Conservation (phyloP, 2,329 filamentous ascomycete species). For the Drechslera avenae region DNA sequence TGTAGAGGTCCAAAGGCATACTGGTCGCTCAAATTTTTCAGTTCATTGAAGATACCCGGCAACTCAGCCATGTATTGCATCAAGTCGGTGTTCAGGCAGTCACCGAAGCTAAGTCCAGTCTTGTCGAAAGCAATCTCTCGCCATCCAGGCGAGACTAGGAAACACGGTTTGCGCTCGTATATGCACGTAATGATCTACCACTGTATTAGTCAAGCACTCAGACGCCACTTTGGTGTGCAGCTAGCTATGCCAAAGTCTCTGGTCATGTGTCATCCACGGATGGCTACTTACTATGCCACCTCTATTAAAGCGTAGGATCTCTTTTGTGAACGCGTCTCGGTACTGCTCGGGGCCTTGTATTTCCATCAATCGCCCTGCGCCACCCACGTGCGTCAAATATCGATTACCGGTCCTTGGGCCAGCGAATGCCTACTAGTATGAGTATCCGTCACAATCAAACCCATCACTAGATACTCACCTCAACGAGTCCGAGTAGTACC, state of each 20-base stretch:
- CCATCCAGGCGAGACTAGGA: slow-evolving; percentile 40
- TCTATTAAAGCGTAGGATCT: slow-evolving; percentile 39
- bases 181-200: slow-evolving; percentile 40
- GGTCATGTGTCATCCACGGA: too few relatives aligned
- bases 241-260: too few relatives aligned
- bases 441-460: background rate
- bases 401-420: slow-evolving; percentile 39
- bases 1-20: slow-evolving; percentile 3
- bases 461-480: slow-evolving; percentile 20
- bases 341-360: slow-evolving; percentile 37
- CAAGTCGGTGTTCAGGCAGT: slow-evolving; percentile 36
- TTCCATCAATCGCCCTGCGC: slow-evolving; percentile 42
- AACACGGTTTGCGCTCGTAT: slow-evolving; percentile 38
- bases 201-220: background rate
- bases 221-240: background rate
- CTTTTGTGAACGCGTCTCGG: slow-evolving; percentile 37
- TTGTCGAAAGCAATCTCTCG: slow-evolving; percentile 42
- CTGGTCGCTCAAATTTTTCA: slow-evolving; percentile 27
- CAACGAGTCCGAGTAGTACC: slow-evolving; percentile 40
- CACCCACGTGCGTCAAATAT: slow-evolving; percentile 42
- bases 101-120: slow-evolving; percentile 31
- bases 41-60: slow-evolving; percentile 32
- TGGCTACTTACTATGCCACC: slow-evolving; percentile 37
- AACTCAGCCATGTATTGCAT: slow-evolving; percentile 36
- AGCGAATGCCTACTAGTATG: slow-evolving; percentile 31